Base-by-base conservation (phyloP, 306 rosid species). In the Quercus mongolica region DNA sequence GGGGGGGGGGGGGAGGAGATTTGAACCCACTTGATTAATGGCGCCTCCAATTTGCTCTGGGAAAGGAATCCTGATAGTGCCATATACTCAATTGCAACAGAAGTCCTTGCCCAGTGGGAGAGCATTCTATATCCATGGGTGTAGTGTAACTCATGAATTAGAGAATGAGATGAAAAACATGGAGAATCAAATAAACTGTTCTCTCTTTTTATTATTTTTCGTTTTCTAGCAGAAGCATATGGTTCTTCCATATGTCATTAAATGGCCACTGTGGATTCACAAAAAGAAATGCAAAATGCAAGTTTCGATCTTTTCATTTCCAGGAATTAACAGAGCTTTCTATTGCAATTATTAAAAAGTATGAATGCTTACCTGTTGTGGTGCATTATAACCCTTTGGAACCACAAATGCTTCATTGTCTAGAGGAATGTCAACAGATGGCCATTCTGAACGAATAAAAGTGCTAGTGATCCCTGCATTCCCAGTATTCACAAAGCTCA, bases 361-460 rank as follows among this genome's bases (percentile, higher is more conserved):
- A 70, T 30, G 83, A 72, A 59, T 63, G 33, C 73, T 79, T 83
- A 92, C 98, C 85, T 95, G 99, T 78, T 95, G 98, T 75, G 99
- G 98, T 46, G 96, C 96, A 83, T 95, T 95, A 35, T 88, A 71
- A 82, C 96, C 97, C 56, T 84, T 79, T 44, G 99, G 96, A 74
- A 89, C 83, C 23, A 90, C 84, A 82, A 95, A 87, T 21, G 70
- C 97, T 83, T 90, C 84, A 61, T 93, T 74, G 12, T 90, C 83
- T 21, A 85, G 81, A 67, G 99, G 98, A 23, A 95, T 91, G 79
- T 95, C 99, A 64, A 65, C 79, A 49, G 98, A 82, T 26, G 98
- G 96, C 84, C 80, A 91, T 84, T 86, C 88, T 1, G 97, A 87
- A 62, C 99, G 90, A 57, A 92, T 21, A 79, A 91, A 95, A 69